Percentiles rank a stretch among this genome's conserved stretches.
phyloP scores from a whole-genome alignment of 2,329 filamentous ascomycete genomes.

The Fusarium nurragi region DNA sequence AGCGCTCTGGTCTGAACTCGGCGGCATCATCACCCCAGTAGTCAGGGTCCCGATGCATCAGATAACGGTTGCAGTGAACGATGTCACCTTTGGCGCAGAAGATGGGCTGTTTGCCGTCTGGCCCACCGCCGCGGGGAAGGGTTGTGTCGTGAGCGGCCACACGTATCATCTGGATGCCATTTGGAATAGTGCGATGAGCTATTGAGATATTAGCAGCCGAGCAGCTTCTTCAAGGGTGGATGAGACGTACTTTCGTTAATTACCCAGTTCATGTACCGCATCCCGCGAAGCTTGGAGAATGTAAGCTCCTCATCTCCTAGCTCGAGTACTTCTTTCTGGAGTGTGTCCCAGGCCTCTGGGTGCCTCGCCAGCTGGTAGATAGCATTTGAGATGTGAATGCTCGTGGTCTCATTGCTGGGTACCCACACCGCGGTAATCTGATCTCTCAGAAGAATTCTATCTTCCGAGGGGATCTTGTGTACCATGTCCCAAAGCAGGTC shows the following conservation, averaged over 20 bases:
- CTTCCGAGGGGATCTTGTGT: neutral
- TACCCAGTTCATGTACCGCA: neutral
- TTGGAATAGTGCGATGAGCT: neutral
- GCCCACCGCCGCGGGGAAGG: neutral
- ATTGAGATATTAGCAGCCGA: rapidly evolving
- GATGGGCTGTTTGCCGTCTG: neutral
- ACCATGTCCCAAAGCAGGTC: slow-evolving; percentile 1
- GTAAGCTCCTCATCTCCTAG: neutral
- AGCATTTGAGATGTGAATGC: slow-evolving; percentile 1
- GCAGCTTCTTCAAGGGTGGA: rapidly evolving
- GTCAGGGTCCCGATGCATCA: neutral
- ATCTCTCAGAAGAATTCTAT: neutral
- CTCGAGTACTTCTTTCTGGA: neutral
- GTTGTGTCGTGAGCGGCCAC: neutral
- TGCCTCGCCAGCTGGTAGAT: neutral
- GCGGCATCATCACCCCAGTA: neutral
- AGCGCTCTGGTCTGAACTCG: neutral
- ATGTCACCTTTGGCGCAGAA: slow-evolving; percentile 7
- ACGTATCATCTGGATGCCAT: neutral
- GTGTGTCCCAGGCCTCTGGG: neutral
- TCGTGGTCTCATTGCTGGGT: neutral
- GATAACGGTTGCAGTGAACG: neutral
- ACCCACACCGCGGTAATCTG: slow-evolving; percentile 5
- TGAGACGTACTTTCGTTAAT: neutral
- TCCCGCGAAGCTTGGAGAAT: neutral